Evolutionary conservation across 306 rosid species (phyloP).

Genomic region (Gillenia trifoliata): DNA sequence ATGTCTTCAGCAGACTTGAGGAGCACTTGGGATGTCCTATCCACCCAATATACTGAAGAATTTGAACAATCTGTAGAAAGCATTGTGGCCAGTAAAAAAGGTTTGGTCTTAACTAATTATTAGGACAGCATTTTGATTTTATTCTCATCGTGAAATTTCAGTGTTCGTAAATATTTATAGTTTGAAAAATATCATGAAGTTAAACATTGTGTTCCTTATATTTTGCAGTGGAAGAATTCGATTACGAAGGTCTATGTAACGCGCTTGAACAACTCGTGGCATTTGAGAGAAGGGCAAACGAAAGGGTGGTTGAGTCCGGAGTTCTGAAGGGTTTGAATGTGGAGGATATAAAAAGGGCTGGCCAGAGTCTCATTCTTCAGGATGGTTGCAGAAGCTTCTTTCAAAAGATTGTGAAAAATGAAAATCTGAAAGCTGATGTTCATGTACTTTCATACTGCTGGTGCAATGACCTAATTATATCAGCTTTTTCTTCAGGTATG

Average conservation of each 20-base stretch:
- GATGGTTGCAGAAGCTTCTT: slow-evolving; percentile 28
- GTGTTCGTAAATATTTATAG: too few relatives aligned
- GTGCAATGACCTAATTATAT: slow-evolving; percentile 23
- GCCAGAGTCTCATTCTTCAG: slow-evolving; percentile 12
- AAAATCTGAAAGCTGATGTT: slow-evolving; percentile 2
- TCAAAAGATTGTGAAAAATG: slow-evolving; percentile 11
- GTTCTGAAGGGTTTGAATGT: slow-evolving; percentile 11
- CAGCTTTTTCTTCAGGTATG: slow-evolving; percentile 30
- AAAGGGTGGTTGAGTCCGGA: slow-evolving; percentile 18
- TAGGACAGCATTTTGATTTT: not conserved
- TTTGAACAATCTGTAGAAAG: slow-evolving; percentile 7
- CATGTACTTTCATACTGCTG: slow-evolving; percentile 25
- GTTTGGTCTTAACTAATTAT: not conserved
- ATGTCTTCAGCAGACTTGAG: slow-evolving; percentile 8
- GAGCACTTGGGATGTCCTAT: slow-evolving; percentile 14
- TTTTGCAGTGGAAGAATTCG: slow-evolving; percentile 9
- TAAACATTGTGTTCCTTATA: not conserved
- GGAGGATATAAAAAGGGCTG: slow-evolving; percentile 17
- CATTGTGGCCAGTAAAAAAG: not conserved
- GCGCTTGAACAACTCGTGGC: slow-evolving; percentile 18
- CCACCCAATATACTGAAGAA: slow-evolving; percentile 10
- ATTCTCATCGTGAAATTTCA: too few relatives aligned
- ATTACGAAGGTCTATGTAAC: not conserved
- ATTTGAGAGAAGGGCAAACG: slow-evolving; percentile 21
- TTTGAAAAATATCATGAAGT: not conserved